Evolutionary conservation across 2,329 filamentous ascomycete species (phyloP), one percentile per base, ranked within the genome.

Genomic region (Cladosporium sp.): DNA sequence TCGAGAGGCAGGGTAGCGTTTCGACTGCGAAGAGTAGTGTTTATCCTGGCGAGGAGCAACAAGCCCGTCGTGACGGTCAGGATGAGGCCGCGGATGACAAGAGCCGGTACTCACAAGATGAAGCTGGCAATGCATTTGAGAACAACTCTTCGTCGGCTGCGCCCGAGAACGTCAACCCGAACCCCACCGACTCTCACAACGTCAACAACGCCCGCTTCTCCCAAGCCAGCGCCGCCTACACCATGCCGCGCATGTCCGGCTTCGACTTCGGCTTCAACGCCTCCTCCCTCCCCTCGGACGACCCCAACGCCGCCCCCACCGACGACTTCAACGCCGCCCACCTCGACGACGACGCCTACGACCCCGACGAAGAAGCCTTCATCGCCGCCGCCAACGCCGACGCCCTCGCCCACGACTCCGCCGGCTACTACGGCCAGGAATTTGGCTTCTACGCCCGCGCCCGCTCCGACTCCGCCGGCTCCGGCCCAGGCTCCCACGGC

Each of bases 321-420:
- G 19, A 62, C 68, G 74, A 77, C 49, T 74, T 77, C 50, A 73
- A 74, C 43, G 81, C 80, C 52, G 77, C 80, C 59, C 40, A 50
- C 19, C 31, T 50, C 32, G 81, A 84, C 55, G 81, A 85, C 58
- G 68, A 66, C 37, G 87, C 89, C 52, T 69, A 74, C 19, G 71
- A 70, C 43, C 70, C 72, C 2, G 70, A 74, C 54, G 90, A 97
- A 59, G 91, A 96, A 61, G 83, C 84, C 32, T 93, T 97, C 61
- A 95, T 98, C 55, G 92, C 91, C 0, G 93, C 90, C 54, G 93
- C 93, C 4, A 98, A 98, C 61, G 91, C 92, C 0, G 91, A 93
- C 66, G 93, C 87, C 1, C 77, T 98, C 7, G 92, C 93, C 43
- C 91, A 89, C 60, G 93, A 98, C 64, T 85, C 85, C 6, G 92